Base-by-base conservation (phyloP, 2,329 filamentous ascomycete genomes). In the Aureobasidium subglaciale region DNA sequence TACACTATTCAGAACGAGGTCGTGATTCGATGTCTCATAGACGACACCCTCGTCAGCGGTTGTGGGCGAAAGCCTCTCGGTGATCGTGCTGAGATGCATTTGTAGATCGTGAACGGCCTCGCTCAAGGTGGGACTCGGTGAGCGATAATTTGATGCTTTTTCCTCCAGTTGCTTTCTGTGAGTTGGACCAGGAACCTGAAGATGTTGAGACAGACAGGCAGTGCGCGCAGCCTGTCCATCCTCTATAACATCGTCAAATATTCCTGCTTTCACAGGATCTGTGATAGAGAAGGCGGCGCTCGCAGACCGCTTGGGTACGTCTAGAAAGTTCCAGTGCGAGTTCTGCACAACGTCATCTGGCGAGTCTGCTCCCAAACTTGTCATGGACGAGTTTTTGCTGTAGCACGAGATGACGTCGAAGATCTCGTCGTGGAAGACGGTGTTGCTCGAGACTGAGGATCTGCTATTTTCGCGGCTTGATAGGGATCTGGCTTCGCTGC, bases 121-220 rank as follows among this genome's bases (percentile, higher is more conserved):
- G 58, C 73, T 77, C 45, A 76, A 63, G 1, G 74, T 75, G n/a
- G 74, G 74, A 56, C 72, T 77, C 16, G 53, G 54, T 27, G 60
- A 35, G 3, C 35, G 30, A 50, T 43, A 16, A 20, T 11, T 16
- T 5, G n/a, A 2, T 20, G 35, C n/a, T n/a, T n/a, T n/a, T n/a
- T n/a, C n/a, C n/a, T n/a, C n/a, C n/a, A n/a, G n/a, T n/a, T n/a
- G n/a, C n/a, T n/a, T n/a, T n/a, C n/a, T n/a, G n/a, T n/a, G n/a
- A n/a, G n/a, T n/a, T n/a, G n/a, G n/a, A 11, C 8, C 35, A 4
- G 25, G n/a, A 7, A 41, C 11, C 24, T 38, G 35, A 4, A 52
- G 35, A 4, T 52, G 16, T 5, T 27, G 27, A 7, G 48, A 29
- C 15, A 42, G 13, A 41, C 38, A 56, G 24, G 46, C 16, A 27